Percentiles rank a stretch among this genome's conserved stretches.
Conservation (phyloP, 129 eudicot genomes). For the Erigeron canadensis region DNA sequence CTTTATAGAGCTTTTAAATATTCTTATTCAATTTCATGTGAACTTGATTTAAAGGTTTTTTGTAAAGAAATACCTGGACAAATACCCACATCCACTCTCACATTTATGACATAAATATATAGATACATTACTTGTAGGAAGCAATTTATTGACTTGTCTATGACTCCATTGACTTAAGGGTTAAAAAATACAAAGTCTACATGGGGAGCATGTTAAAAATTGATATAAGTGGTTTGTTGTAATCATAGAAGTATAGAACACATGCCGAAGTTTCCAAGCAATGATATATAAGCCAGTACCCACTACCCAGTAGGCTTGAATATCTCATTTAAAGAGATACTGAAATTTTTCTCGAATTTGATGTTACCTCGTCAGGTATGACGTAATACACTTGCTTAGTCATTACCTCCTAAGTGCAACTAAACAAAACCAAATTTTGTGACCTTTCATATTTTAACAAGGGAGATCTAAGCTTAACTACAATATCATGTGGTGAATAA, state of each 20-base stretch:
- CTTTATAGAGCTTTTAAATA: no score
- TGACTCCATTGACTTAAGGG: background rate
- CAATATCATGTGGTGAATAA: background rate
- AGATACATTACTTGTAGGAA: background rate
- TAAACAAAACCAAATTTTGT: background rate
- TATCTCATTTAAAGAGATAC: background rate
- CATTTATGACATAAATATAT: background rate
- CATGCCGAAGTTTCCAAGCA: background rate
- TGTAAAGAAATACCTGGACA: background rate
- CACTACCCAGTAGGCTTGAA: background rate
- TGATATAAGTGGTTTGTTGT: background rate
- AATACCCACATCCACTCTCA: background rate
- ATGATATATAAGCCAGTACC: background rate
- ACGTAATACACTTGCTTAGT: background rate
- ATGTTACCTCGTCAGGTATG: background rate
- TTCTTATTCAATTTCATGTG: background rate
- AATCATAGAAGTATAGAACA: background rate
- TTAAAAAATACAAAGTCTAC: background rate
- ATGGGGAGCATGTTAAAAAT: background rate
- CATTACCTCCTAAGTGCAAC: background rate
- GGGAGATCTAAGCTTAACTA: background rate
- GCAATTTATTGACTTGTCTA: background rate
- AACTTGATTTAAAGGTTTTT: conserved; percentile 2
- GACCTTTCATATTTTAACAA: background rate
- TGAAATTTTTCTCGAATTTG: background rate